Evolutionary conservation across 2,329 filamentous ascomycete species (phyloP), one percentile per base, ranked within the genome.

Genomic region (Bipolaris victoriae): DNA sequence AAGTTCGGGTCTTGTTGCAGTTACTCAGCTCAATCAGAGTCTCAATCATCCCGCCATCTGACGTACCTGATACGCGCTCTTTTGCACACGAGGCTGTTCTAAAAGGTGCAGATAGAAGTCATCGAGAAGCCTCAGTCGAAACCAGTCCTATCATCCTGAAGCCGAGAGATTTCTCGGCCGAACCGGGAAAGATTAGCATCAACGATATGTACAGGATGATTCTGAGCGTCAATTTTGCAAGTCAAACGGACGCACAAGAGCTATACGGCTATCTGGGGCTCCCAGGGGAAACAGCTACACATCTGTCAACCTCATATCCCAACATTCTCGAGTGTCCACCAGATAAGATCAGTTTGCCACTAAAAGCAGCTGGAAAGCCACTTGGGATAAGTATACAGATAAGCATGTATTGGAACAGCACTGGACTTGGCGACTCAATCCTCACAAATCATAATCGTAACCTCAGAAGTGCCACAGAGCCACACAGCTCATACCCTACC

Each of bases 281-380:
- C 43, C 29, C 52, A n/a, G 36, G 31, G 1, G 40, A 44, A 35
- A 26, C 47, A 51, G 51, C 51, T 33, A 61, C 58, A 3, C 58
- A 59, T 5, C 26, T 78, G 1, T 60, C 58, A 37, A 60, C 69
- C 7, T 63, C 52, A 7, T 78, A 72, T 68, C 47, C 51, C 2
- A 63, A 71, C 20, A 64, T 79, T 4, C 69, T 76, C 4, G 49
- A 66, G 4, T 62, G 56, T 55, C 70, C 55, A 39, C 51, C 45
- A 16, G 61, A 46, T 3, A 57, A 47, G 13, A 45, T 52, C 5
- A 26, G 61, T 5, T 33, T 66, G 15, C 67, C 60, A 11, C 26
- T 70, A 0, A 50, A 47, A 52, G 48, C 48, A 24, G 57, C 24
- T 39, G 43, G 47, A 11, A 36, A 55, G 16, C 31, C 52, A 2